Percentiles rank a stretch among this genome's conserved stretches.
Conservation (phyloP, 495 filamentous ascomycete species). For the Penicillium antarcticum region DNA sequence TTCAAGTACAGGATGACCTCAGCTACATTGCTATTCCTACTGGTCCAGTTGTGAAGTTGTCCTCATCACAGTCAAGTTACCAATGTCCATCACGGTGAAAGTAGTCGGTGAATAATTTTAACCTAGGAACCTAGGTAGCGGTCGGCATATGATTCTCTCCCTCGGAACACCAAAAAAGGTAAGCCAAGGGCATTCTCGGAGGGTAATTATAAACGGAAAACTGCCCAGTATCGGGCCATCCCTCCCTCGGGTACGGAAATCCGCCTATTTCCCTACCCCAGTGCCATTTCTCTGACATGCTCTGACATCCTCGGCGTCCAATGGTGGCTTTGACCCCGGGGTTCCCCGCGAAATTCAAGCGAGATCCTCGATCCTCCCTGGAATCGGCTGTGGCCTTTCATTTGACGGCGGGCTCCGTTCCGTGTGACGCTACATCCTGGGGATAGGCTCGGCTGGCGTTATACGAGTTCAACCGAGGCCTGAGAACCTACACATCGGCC, state of each 20-base stretch:
- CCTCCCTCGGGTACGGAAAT: slow-evolving; percentile 3
- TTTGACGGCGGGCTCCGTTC: slow-evolving; percentile 5
- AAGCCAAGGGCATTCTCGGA: slow-evolving; percentile 17
- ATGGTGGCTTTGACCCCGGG: not conserved
- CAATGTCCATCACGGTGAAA: slow-evolving; percentile 5
- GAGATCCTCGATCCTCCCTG: slow-evolving; percentile 8
- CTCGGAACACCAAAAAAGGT: slow-evolving; percentile 24
- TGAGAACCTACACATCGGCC: too few species aligned
- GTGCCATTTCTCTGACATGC: too few species aligned
- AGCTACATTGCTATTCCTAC: not conserved
- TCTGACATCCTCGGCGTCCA: not conserved
- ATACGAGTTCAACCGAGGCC: too few species aligned
- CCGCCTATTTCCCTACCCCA: too few species aligned
- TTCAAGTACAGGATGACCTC: too few species aligned
- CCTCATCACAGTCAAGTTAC: slow-evolving; percentile 8
- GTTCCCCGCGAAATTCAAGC: slow-evolving; percentile 7
- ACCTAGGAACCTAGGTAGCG: slow-evolving; percentile 11
- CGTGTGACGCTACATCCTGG: not conserved
- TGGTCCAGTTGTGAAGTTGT: slow-evolving; percentile 10
- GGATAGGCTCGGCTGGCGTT: too few species aligned
- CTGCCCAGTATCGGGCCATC: slow-evolving; percentile 1
- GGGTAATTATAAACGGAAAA: slow-evolving; percentile 2
- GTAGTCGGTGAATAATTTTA: not conserved
- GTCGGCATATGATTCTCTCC: slow-evolving; percentile 20
- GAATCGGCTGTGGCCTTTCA: not conserved